These are phyloP conservation scores for Xylaria hypoxylon DNA, from an alignment of 2,329 filamentous ascomycete genomes.

Conservation along the genomic window DNA sequence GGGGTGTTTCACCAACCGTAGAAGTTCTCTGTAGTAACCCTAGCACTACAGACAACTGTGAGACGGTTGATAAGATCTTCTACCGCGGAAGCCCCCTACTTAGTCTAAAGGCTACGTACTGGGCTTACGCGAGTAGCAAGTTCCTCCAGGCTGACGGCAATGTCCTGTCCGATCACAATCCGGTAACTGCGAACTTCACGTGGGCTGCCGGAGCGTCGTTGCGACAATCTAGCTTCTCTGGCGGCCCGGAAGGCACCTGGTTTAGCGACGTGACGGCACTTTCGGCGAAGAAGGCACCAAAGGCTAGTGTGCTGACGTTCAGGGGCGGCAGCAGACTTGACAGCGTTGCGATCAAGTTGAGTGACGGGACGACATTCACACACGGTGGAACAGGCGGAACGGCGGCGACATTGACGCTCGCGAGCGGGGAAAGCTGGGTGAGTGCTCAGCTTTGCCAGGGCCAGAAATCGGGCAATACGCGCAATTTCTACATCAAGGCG, in stretches of 20 bases:
- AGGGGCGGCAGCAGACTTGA: slow-evolving; percentile 63
- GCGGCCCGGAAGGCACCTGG: slow-evolving; percentile 63
- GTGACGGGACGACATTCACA: slow-evolving; percentile 60
- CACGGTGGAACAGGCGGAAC: slow-evolving; percentile 68
- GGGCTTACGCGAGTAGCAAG: slow-evolving; percentile 65
- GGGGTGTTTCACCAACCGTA: slow-evolving; percentile 59
- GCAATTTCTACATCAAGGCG: slow-evolving; percentile 67
- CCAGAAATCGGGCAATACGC: slow-evolving; percentile 58
- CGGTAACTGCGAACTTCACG: slow-evolving; percentile 67
- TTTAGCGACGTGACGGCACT: slow-evolving; percentile 65
- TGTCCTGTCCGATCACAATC: slow-evolving; percentile 74
- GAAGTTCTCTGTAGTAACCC: slow-evolving; percentile 69
- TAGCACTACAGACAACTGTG: slow-evolving; percentile 64
- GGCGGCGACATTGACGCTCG: slow-evolving; percentile 57
- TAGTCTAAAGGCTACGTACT: slow-evolving; percentile 60
- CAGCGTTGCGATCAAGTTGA: slow-evolving; percentile 60
- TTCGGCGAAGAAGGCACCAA: slow-evolving; percentile 50
- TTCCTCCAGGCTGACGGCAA: slow-evolving; percentile 69
- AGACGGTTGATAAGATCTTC: slow-evolving; percentile 75
- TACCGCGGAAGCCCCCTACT: slow-evolving; percentile 65
- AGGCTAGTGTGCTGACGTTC: slow-evolving; percentile 57
- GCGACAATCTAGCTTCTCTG: slow-evolving; percentile 60
- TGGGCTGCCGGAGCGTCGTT: slow-evolving; percentile 55
- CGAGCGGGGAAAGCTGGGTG: slow-evolving; percentile 60
- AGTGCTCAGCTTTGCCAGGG: slow-evolving; percentile 63